These are phyloP conservation scores for Lineolata rhizophorae DNA, from an alignment of 495 filamentous ascomycete genomes.

Conservation along the genomic window DNA sequence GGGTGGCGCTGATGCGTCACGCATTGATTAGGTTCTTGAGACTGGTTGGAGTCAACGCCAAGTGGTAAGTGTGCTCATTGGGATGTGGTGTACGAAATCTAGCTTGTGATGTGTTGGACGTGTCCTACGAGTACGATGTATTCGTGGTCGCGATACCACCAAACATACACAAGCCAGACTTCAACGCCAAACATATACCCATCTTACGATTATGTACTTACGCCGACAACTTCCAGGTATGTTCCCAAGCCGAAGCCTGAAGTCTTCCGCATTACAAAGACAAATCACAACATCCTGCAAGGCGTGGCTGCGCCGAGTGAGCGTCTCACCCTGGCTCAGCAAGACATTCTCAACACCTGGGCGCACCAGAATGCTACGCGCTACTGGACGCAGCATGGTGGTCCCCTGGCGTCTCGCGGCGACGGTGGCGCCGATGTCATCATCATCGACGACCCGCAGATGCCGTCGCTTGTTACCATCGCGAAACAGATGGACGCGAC, in stretches of 20 bases:
- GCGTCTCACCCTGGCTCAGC: conserved; percentile 36
- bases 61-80: conserved; percentile 66
- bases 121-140: no score
- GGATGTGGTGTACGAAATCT: no score
- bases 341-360: conserved; percentile 43
- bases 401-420: conserved; percentile 40
- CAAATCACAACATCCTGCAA: conserved; percentile 82
- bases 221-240: conserved; percentile 32
- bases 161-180: no score
- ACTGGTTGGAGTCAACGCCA: conserved; percentile 42
- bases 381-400: conserved; percentile 50
- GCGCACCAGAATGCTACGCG: conserved; percentile 52
- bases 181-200: no score
- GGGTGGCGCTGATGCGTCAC: conserved; percentile 77
- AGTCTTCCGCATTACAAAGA: conserved; percentile 76
- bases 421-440: conserved; percentile 65
- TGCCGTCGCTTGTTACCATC: conserved; percentile 61
- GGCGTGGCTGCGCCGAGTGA: conserved; percentile 45
- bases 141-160: no score
- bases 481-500: conserved; percentile 49
- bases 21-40: conserved; percentile 56
- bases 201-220: no score
- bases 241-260: conserved; percentile 71
- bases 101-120: no score
- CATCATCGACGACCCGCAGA: conserved; percentile 72